These are phyloP conservation scores for Triadica sebifera DNA, from an alignment of 345 rosid genomes.

Conservation along the genomic window DNA sequence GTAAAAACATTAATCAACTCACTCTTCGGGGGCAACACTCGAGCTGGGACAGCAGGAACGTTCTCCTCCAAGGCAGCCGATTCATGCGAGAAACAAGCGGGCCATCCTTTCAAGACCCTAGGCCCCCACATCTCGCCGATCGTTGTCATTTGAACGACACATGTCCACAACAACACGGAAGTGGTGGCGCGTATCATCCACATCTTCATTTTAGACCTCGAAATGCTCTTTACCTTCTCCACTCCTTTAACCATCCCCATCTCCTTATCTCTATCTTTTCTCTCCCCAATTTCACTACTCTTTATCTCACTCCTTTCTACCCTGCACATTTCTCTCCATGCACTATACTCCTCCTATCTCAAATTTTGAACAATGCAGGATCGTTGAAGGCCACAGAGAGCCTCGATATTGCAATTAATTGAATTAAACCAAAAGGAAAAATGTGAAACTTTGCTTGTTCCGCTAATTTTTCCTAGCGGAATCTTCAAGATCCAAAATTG, in stretches of 20 bases:
- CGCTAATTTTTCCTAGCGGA: background rate
- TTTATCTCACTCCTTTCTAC: conserved; percentile 37
- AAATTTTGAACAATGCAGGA: conserved; percentile 33
- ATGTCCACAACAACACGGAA: conserved; percentile 88
- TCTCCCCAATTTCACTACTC: conserved; percentile 40
- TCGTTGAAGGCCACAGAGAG: background rate
- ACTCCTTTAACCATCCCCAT: conserved; percentile 26
- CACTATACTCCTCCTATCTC: conserved; percentile 1
- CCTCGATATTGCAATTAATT: background rate
- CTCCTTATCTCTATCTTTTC: conserved; percentile 32
- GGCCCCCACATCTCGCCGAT: conserved; percentile 93
- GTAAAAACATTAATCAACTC: conserved; percentile 20
- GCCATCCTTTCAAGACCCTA: conserved; percentile 82
- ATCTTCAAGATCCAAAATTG: conserved; percentile 34
- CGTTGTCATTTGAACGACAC: conserved; percentile 83
- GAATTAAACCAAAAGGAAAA: background rate
- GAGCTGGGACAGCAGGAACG: conserved; percentile 42
- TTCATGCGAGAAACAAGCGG: conserved; percentile 61
- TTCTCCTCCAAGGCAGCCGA: conserved; percentile 38
- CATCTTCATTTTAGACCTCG: conserved; percentile 62
- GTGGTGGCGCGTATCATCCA: conserved; percentile 94
- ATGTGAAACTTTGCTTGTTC: background rate
- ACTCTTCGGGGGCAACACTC: conserved; percentile 77
- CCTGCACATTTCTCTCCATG: conserved; percentile 43
- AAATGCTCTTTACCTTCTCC: conserved; percentile 47